Percentiles rank a stretch among this genome's conserved stretches.
Conservation (phyloP, 768 basidiomycete species). For the Rhodotorula kratochvilovae region DNA sequence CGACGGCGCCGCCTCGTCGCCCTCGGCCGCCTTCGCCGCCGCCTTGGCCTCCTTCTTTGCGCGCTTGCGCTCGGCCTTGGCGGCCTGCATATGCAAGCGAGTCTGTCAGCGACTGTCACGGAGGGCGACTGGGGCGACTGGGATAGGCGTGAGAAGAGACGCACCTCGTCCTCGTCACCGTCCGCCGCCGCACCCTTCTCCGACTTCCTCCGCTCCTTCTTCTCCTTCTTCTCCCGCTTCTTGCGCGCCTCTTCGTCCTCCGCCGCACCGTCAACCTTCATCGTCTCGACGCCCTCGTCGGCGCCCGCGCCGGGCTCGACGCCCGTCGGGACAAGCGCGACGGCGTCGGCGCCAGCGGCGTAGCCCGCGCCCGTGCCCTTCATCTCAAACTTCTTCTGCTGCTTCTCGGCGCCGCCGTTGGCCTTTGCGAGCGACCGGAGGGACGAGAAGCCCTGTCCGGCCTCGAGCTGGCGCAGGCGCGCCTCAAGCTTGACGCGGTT, state of each 20-base stretch:
- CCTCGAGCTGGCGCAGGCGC: slow-evolving; percentile 78
- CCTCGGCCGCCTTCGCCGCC: slow-evolving; percentile 20
- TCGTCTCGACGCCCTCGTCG: slow-evolving; percentile 24
- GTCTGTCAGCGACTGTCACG: neutral
- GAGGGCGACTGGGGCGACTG: neutral
- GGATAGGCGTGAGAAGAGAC: neutral
- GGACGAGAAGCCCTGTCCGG: slow-evolving; percentile 67
- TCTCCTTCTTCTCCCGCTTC: slow-evolving; percentile 38
- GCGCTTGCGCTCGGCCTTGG: slow-evolving; percentile 33
- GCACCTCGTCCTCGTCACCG: slow-evolving; percentile 12
- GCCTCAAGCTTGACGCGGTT: slow-evolving; percentile 94
- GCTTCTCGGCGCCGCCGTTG: slow-evolving; percentile 53
- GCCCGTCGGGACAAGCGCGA: slow-evolving; percentile 73
- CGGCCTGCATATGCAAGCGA: neutral
- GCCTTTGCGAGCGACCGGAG: slow-evolving; percentile 55
- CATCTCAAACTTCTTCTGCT: slow-evolving; percentile 76
- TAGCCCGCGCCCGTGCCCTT: slow-evolving; percentile 68
- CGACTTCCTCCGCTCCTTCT: slow-evolving; percentile 25
- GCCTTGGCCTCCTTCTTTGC: slow-evolving; percentile 27
- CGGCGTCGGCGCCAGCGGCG: slow-evolving; percentile 72
- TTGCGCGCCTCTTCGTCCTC: slow-evolving; percentile 21
- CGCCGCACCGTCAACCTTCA: slow-evolving; percentile 5
- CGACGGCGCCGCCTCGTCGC: neutral
- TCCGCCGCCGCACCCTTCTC: slow-evolving; percentile 15
- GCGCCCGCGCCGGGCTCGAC: slow-evolving; percentile 52